Conservation (phyloP, 1,139 yeast genomes). For the Blastobotrys petasosporus region DNA sequence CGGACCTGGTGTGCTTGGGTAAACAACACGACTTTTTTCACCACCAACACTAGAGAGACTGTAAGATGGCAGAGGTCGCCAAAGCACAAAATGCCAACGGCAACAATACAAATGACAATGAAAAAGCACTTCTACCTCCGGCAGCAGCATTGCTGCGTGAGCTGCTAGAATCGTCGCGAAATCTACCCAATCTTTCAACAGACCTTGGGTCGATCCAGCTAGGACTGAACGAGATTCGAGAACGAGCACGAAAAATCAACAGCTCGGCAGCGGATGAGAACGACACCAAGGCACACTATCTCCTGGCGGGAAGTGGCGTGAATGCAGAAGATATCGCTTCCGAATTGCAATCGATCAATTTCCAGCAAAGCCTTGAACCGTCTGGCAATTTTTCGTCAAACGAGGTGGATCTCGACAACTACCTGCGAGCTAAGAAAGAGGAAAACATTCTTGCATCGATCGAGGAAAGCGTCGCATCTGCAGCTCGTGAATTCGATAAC, state of each 20-base stretch:
- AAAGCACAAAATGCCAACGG: constrained; percentile 6
- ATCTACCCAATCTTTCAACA: constrained; percentile 57
- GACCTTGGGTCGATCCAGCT: constrained; percentile 69
- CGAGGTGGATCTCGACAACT: constrained; percentile 30
- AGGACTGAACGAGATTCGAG: constrained; percentile 70
- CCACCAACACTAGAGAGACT: no score
- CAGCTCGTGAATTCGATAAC: constrained; percentile 77
- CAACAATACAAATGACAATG: constrained; percentile 2
- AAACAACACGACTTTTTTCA: no score
- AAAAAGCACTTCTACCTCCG: constrained; percentile 36
- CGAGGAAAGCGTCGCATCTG: constrained; percentile 68
- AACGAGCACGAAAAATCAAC: constrained; percentile 59
- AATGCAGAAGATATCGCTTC: constrained; percentile 81
- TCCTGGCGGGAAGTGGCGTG: constrained; percentile 84
- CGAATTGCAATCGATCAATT: constrained; percentile 39
- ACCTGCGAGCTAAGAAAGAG: constrained; percentile 62
- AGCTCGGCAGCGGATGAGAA: constrained; percentile 41
- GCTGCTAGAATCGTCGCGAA: constrained; percentile 62
- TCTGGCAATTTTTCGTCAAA: constrained; percentile 24
- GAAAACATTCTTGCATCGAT: constrained; percentile 79
- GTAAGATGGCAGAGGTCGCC: constrained; percentile 7
- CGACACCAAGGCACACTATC: constrained; percentile 83
- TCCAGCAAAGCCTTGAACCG: constrained; percentile 26
- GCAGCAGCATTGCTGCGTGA: constrained; percentile 46
- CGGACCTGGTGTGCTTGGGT: no score